Base-by-base conservation (phyloP, 208 protist genomes). In the Crithidia mellificae region DNA sequence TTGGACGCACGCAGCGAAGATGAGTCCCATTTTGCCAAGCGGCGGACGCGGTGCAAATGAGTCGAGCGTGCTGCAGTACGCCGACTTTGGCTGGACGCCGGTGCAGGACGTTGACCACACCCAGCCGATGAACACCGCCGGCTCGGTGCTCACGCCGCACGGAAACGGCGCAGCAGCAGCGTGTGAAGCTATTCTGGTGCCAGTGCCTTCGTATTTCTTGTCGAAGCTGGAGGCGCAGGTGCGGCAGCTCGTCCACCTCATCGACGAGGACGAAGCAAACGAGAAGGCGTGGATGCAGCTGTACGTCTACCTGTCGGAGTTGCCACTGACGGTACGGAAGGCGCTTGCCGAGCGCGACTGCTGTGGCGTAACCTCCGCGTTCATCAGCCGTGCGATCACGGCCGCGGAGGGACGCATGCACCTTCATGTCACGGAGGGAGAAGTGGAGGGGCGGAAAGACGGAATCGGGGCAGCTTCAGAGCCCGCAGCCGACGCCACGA, bases 251-350 rank as follows among this genome's bases (percentile, higher is more conserved):
- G 46, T 84, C 8, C 39, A 52, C 8, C 25, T 56, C 15, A 41
- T 83, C 25, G 34, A 25, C 14, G 30, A 52, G 1, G 58, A 66
- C 7, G 30, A 29, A 12, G 38, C 5, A 30, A 67, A 68, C 20
- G 63, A 78, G 22, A 30, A 20, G 12, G 19, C 44, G 20, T 88
- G 79, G 83, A 83, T 85, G 79, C 36, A 34, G 11, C 55, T 88
- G 19, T 88, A 88, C 63, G 36, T 38, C 6, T 80, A 83, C 47
- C 72, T 85, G n/a, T 70, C 72, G 2, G 59, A 83, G 34, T n/a
- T 83, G 25, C 78, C 78, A n/a, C 3, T 27, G 25, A 0, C 47
- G 11, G 64, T 65, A 22, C 65, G 65, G 1, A 22, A 12, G 20
- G 15, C 27, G 4, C 38, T 84, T 53, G 44, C 44, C n/a, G 15